These are phyloP conservation scores for Mycena indigotica DNA, from an alignment of 768 basidiomycete genomes.

Conservation along the genomic window DNA sequence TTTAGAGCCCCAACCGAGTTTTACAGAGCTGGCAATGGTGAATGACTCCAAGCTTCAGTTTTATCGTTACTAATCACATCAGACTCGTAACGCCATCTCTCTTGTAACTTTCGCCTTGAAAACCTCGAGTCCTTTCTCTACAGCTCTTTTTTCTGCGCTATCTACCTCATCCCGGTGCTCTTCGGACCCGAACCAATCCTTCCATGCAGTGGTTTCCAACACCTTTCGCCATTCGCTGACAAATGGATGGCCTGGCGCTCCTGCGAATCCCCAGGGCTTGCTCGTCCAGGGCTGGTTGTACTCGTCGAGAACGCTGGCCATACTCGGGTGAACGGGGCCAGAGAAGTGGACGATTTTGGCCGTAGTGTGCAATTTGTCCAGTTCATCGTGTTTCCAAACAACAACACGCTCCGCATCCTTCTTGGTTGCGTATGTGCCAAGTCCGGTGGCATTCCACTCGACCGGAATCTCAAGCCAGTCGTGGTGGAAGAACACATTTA, in stretches of 20 bases:
- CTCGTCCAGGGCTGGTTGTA: conserved; percentile 56
- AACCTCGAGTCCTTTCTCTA: background rate
- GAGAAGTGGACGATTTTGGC: conserved; percentile 60
- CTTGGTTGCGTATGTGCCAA: conserved; percentile 52
- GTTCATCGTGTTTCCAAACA: conserved; percentile 1
- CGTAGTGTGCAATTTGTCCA: conserved; percentile 37
- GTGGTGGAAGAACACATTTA: conserved; percentile 48
- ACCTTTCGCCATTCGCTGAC: conserved; percentile 48
- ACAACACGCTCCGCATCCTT: conserved; percentile 36
- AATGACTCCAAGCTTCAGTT: no score
- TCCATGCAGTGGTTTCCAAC: conserved; percentile 48
- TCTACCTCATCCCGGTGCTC: conserved; percentile 14
- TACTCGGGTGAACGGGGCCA: conserved; percentile 51
- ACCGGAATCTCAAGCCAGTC: conserved; percentile 46
- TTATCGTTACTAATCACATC: no score
- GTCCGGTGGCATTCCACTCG: conserved; percentile 58
- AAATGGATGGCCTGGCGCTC: conserved; percentile 54
- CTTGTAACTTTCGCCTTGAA: background rate
- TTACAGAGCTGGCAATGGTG: no score
- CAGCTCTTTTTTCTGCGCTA: background rate
- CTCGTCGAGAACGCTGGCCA: conserved; percentile 37
- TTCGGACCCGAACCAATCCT: conserved; percentile 27
- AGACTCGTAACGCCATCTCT: no score
- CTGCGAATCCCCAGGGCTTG: conserved; percentile 62
- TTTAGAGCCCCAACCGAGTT: no score